Conservation (phyloP, 1,139 yeast species). For the Pichia terricola region DNA sequence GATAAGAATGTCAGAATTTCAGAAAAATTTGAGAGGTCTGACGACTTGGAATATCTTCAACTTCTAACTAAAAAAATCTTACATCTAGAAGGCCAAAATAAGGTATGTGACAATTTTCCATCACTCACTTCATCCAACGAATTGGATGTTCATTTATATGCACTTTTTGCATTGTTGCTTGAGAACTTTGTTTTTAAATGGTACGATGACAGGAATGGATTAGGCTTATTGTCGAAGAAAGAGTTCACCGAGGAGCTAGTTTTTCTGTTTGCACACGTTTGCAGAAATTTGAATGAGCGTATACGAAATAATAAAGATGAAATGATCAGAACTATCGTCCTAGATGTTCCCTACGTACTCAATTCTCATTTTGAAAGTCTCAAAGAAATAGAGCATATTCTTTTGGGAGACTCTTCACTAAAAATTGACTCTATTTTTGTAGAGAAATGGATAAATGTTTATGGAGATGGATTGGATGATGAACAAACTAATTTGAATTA, state of each 20-base stretch:
- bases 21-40: too few relatives aligned
- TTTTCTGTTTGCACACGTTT: slow-evolving; percentile 29
- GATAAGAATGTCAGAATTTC: too few relatives aligned
- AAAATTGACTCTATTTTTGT: slow-evolving; percentile 1
- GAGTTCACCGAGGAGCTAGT: slow-evolving; percentile 32
- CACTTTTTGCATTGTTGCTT: slow-evolving; percentile 33
- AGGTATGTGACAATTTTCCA: too few relatives aligned
- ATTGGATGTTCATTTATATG: slow-evolving; percentile 35
- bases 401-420: slow-evolving; percentile 2
- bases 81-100: too few relatives aligned
- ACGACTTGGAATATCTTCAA: neutral
- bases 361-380: slow-evolving; percentile 7
- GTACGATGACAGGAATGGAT: slow-evolving; percentile 26
- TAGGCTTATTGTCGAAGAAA: slow-evolving; percentile 29
- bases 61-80: neutral
- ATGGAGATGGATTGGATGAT: slow-evolving; percentile 16
- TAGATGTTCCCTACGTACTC: slow-evolving; percentile 23
- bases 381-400: slow-evolving; percentile 9
- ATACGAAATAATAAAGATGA: slow-evolving; percentile 13
- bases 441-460: slow-evolving; percentile 8
- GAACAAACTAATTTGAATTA: slow-evolving; percentile 25
- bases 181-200: slow-evolving; percentile 38
- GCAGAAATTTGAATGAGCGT: slow-evolving; percentile 29
- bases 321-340: slow-evolving; percentile 35
- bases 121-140: slow-evolving; percentile 9